phyloP scores from a whole-genome alignment of 2,329 filamentous ascomycete species.

The Talaromyces islandicus region DNA sequence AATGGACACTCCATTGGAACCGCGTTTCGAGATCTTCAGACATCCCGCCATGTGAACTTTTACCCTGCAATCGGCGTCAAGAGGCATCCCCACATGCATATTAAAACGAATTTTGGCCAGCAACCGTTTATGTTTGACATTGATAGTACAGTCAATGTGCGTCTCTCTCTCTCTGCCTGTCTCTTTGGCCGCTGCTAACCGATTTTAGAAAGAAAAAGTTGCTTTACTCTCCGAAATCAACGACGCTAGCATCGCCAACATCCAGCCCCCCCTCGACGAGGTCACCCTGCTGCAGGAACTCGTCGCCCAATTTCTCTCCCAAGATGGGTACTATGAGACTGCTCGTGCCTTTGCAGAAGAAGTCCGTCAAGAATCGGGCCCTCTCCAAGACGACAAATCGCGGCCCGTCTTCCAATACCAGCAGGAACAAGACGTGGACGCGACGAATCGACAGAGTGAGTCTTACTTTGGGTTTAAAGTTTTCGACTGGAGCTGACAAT shows the following conservation, averaged over 20 bases:
- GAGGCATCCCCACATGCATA: constrained; percentile 52
- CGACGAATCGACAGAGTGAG: constrained; percentile 77
- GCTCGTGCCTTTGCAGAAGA: constrained; percentile 83
- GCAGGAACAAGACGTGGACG: constrained; percentile 76
- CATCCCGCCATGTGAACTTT: constrained; percentile 29
- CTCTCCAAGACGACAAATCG: constrained; percentile 55
- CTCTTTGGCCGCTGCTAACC: neutral
- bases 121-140: constrained; percentile 86
- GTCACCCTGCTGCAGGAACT: constrained; percentile 74
- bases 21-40: constrained; percentile 40
- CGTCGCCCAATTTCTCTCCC: constrained; percentile 81
- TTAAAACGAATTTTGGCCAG: constrained; percentile 59
- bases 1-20: constrained; percentile 55
- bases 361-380: constrained; percentile 65
- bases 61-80: constrained; percentile 61
- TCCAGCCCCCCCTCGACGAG: constrained; percentile 64
- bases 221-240: constrained; percentile 58
- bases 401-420: constrained; percentile 54
- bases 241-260: constrained; percentile 48
- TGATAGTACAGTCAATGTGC: constrained; percentile 73
- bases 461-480: constrained; percentile 10
- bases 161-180: neutral
- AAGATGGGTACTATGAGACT: constrained; percentile 93
- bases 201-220: constrained; percentile 53
- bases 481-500: neutral